Conservation (phyloP, 345 rosid species). For the Eucalyptus curtisii region DNA sequence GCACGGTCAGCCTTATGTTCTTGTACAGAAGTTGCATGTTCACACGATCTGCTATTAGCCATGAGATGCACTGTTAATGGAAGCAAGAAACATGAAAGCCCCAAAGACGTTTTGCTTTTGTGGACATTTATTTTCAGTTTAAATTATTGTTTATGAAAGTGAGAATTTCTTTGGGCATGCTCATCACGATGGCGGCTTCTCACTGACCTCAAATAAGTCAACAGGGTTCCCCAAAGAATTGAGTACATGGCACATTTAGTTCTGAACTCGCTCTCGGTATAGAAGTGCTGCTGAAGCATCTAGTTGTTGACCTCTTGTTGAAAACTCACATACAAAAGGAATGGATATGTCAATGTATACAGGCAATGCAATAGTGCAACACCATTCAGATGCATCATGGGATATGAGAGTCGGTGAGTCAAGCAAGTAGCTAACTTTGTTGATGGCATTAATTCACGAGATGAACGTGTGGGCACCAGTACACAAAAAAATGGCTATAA, state of each 20-base stretch:
- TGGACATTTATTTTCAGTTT: background rate
- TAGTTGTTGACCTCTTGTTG: background rate
- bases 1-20: background rate
- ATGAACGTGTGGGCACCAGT: background rate
- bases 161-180: background rate
- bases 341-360: background rate
- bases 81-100: background rate
- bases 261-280: background rate
- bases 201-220: background rate
- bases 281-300: background rate
- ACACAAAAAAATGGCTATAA: conserved; percentile 25
- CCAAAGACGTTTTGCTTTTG: background rate
- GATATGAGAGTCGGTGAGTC: background rate
- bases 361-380: background rate
- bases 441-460: background rate
- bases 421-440: background rate
- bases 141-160: background rate
- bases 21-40: background rate
- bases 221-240: background rate
- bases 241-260: background rate
- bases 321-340: background rate
- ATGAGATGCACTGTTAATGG: background rate
- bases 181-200: background rate
- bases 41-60: background rate
- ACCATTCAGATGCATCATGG: background rate